Percentiles rank a stretch among this genome's conserved stretches.
Evolutionary conservation across 345 rosid species (phyloP).

Genomic region (Kandelia obovata): DNA sequence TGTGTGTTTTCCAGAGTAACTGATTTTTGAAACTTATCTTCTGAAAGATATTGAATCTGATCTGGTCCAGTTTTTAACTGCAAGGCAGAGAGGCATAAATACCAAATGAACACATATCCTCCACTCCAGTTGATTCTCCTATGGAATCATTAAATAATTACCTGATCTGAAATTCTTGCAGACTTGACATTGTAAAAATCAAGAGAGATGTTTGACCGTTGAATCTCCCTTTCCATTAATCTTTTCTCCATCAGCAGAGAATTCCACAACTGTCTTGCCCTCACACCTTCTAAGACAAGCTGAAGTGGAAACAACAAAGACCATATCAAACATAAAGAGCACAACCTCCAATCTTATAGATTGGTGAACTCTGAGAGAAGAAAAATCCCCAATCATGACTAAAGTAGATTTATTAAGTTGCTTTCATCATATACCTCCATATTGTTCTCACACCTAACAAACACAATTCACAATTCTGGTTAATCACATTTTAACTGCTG

Average conservation of each 20-base stretch:
- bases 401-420: no score
- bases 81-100: conserved; percentile 26
- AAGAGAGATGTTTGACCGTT: conserved; percentile 59
- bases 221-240: conserved; percentile 63
- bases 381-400: no score
- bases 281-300: conserved; percentile 82
- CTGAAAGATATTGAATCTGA: conserved; percentile 68
- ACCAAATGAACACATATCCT: background rate
- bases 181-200: conserved; percentile 63
- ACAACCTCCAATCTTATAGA: background rate
- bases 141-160: conserved; percentile 19
- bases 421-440: no score
- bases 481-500: no score
- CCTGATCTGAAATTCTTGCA: conserved; percentile 87
- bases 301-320: conserved; percentile 31
- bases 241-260: conserved; percentile 55
- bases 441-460: no score
- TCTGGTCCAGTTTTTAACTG: conserved; percentile 67
- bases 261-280: conserved; percentile 68
- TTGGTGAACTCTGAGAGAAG: no score
- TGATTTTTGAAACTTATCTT: conserved; percentile 56
- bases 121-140: background rate
- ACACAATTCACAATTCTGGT: no score
- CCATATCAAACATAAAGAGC: conserved; percentile 13
- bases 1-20: conserved; percentile 47